Base-by-base conservation (phyloP, 1,284 basidiomycete genomes). In the Ceratobasidium sp. region DNA sequence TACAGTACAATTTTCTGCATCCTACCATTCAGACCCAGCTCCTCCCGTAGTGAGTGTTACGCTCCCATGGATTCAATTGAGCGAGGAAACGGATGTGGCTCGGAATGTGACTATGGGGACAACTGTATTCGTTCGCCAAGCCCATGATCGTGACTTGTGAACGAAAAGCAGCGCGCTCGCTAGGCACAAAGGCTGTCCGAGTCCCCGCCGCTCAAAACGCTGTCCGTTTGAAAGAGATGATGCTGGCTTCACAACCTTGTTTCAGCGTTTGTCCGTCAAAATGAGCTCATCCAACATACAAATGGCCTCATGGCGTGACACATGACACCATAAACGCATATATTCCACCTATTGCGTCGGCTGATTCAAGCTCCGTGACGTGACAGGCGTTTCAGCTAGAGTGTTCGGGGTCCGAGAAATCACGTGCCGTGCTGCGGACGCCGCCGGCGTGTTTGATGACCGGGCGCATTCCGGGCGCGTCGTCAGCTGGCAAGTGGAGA, bases 381-480 rank as follows among this genome's bases (percentile, higher is more conserved):
- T n/a, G n/a, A n/a, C n/a, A n/a, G 60, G 39, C 60, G 60, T 63
- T 63, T 63, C 60, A 63, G 18, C 6, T 3, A 5, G 7, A 12
- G 60, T 63, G 60, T 63, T 18, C 20, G 60, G 60, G 33, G 60
- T 39, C 28, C 39, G 6, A 9, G 2, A 18, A 6, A 15, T 39
- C 60, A 63, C 60, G 60, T 40, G 60, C 39, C 20, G 60, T 18
- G n/a, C n/a, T n/a, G n/a, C n/a, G n/a, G n/a, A n/a, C n/a, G n/a
- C n/a, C n/a, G n/a, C n/a, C n/a, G 56, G 60, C 33, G 39, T 63
- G 26, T 63, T 40, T 63, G 60, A 63, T 63, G 60, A 18, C 60
- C 60, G 60, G 60, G 2, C 26, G 20, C 60, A n/a, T n/a, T n/a
- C n/a, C n/a, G n/a, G n/a, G n/a, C n/a, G n/a, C n/a, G 26, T 60